A percentile compares a stretch with the other conserved stretches of the same genome.
Conservation (phyloP, 805 yeast genomes). For the Nakazawaea ernobii region DNA sequence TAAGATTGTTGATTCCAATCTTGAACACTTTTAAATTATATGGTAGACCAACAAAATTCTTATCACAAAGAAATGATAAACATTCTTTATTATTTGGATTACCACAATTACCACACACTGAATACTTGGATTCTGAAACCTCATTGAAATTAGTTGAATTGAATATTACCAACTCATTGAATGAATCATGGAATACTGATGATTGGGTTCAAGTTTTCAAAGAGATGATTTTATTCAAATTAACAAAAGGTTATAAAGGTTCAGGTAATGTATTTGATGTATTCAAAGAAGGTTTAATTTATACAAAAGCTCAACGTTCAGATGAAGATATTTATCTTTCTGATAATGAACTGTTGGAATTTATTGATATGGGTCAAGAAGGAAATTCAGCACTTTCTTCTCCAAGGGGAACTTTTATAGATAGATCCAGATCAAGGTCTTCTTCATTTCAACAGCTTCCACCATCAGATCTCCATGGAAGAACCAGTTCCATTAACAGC, state of each 20-base stretch:
- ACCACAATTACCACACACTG: slow-evolving; percentile 67
- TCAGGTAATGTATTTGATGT: slow-evolving; percentile 27
- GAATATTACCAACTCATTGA: slow-evolving; percentile 25
- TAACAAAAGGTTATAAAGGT: slow-evolving; percentile 30
- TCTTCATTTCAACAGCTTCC: neutral
- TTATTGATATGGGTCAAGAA: slow-evolving; percentile 4
- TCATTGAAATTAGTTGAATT: slow-evolving; percentile 25
- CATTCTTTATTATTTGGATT: slow-evolving; percentile 61
- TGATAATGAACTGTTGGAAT: slow-evolving; percentile 14
- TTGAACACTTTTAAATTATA: slow-evolving; percentile 66
- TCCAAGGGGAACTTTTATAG: slow-evolving; percentile 7
- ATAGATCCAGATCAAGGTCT: slow-evolving; percentile 7
- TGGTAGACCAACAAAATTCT: slow-evolving; percentile 65
- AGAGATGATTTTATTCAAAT: slow-evolving; percentile 26
- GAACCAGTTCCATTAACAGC: slow-evolving; percentile 41
- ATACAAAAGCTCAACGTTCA: slow-evolving; percentile 18
- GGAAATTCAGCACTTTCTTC: neutral
- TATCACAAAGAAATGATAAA: slow-evolving; percentile 49
- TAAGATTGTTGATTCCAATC: slow-evolving; percentile 61
- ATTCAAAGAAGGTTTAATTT: slow-evolving; percentile 24
- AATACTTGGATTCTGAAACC: slow-evolving; percentile 38
- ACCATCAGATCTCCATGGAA: slow-evolving; percentile 28
- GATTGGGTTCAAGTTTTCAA: slow-evolving; percentile 32
- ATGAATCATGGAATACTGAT: slow-evolving; percentile 24
- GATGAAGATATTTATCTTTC: slow-evolving; percentile 18